A percentile compares a stretch with the other conserved stretches of the same genome.
phyloP scores from a whole-genome alignment of 2,329 filamentous ascomycete genomes.

The Neofusicoccum sp. region DNA sequence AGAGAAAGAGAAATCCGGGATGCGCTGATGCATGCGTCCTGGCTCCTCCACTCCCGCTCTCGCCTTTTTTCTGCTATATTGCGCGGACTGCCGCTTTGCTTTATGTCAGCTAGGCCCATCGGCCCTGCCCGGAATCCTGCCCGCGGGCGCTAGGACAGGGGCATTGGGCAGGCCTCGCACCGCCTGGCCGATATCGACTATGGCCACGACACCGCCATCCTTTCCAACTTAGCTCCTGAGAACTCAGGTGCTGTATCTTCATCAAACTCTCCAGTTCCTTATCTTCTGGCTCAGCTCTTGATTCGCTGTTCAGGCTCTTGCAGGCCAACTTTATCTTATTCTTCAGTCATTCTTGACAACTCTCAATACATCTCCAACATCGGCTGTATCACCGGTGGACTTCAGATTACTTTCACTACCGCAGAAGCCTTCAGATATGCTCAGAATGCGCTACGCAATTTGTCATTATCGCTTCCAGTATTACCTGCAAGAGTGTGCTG shows the following conservation, averaged over 20 bases:
- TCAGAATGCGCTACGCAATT: background rate
- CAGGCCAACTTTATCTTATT: conserved; percentile 4
- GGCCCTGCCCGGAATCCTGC: background rate
- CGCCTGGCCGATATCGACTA: background rate
- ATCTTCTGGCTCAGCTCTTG: background rate
- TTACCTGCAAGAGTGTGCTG: background rate
- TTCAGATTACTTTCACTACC: background rate
- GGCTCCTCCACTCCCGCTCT: too few relatives aligned
- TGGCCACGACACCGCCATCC: background rate
- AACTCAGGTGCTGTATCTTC: background rate
- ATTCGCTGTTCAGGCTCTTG: background rate
- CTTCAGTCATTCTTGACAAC: conserved; percentile 1
- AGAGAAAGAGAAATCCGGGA: background rate
- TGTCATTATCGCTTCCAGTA: background rate
- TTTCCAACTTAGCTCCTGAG: background rate
- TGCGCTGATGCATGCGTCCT: too few relatives aligned
- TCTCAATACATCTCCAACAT: background rate
- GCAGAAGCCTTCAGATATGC: background rate
- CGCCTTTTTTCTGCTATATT: too few relatives aligned
- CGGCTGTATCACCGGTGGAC: background rate
- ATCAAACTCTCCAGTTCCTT: background rate
- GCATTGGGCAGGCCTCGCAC: background rate
- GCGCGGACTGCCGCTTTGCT: too few relatives aligned
- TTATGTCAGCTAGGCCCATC: background rate
- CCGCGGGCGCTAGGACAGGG: background rate